Percentiles rank a stretch among this genome's conserved stretches.
phyloP scores from a whole-genome alignment of 257 asterid species.

The Parsonsia alboflavescens region DNA sequence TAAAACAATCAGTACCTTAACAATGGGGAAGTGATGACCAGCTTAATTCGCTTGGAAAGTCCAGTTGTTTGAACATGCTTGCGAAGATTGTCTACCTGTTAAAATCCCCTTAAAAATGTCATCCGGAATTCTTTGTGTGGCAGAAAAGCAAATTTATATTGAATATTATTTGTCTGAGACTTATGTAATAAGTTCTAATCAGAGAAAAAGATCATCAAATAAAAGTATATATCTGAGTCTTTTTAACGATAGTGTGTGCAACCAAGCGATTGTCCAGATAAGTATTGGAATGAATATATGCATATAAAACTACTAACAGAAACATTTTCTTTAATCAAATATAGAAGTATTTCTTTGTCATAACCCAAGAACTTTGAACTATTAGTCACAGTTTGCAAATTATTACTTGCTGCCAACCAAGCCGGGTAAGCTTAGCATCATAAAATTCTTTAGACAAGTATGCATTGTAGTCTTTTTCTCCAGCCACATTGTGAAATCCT shows the following conservation, averaged over 20 bases:
- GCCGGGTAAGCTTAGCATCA: conserved; percentile 88
- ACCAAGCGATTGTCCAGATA: too few species aligned
- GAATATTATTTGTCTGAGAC: too few species aligned
- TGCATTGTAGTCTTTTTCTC: conserved; percentile 81
- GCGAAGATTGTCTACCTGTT: conserved; percentile 79
- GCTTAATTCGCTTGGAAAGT: conserved; percentile 48
- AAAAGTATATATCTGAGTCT: too few species aligned
- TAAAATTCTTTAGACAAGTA: conserved; percentile 69
- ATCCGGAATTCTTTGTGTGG: too few species aligned
- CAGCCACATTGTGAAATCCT: conserved; percentile 93
- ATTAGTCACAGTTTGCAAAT: conserved; percentile 2
- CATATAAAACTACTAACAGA: too few species aligned
- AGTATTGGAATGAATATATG: too few species aligned
- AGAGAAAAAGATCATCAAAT: too few species aligned
- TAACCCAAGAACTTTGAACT: background rate
- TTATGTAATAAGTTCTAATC: too few species aligned
- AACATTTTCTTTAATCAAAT: too few species aligned
- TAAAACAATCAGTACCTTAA: conserved; percentile 51
- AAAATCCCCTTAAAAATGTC: conserved; percentile 30
- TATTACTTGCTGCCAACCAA: conserved; percentile 94
- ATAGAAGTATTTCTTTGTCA: too few species aligned
- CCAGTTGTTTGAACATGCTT: conserved; percentile 70
- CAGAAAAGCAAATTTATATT: too few species aligned
- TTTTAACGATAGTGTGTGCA: too few species aligned
- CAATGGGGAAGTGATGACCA: conserved; percentile 77